Evolutionary conservation across 1,284 basidiomycete species (phyloP), one percentile per base, ranked within the genome.

Genomic region (Blastosporella zonata): DNA sequence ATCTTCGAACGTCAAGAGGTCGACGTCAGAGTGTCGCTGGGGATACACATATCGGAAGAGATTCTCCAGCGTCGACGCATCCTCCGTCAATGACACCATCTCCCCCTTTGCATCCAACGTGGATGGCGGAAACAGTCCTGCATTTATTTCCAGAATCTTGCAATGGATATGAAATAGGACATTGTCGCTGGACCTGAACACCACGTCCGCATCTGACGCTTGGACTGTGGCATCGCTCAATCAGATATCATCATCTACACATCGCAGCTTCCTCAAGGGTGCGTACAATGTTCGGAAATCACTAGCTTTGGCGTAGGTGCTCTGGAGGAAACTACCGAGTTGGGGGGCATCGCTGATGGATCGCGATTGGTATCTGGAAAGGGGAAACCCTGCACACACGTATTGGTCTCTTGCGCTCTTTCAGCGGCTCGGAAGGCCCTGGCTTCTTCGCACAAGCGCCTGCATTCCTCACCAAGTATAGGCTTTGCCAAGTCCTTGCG

Each of bases 11-110:
- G 22, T n/a, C 6, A 38, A 6, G 1, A 9, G 9, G 6, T 40
- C 31, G 7, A 49, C 12, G 12, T 53, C 27, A 1, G 45, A 45
- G 12, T 47, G 40, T 6, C 20, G 17, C 12, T 27, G 18, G 21
- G 55, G 54, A 36, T 59, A 58, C 6, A 55, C 43, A 31, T 54
- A 60, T 22, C 39, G 42, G 23, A 60, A 58, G 9, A 53, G 38
- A 3, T 53, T 36, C 17, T 55, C 50, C 2, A 60, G 55, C 3
- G 50, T 53, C 12, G 37, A 20, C 10, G 54, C 41, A 7, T 31
- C 42, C 38, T 62, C 57, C 0, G 44, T 42, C 20, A 59, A 49
- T 4, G 12, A 23, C 8, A 57, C 53, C 9, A 55, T 41, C n/a
- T 53, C 47, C 13, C 41, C 45, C 1, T 34, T 35, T 13, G 39